Evolutionary conservation across 106 monocot genomes (phyloP).

Genomic region (Ottelia alismoides): DNA sequence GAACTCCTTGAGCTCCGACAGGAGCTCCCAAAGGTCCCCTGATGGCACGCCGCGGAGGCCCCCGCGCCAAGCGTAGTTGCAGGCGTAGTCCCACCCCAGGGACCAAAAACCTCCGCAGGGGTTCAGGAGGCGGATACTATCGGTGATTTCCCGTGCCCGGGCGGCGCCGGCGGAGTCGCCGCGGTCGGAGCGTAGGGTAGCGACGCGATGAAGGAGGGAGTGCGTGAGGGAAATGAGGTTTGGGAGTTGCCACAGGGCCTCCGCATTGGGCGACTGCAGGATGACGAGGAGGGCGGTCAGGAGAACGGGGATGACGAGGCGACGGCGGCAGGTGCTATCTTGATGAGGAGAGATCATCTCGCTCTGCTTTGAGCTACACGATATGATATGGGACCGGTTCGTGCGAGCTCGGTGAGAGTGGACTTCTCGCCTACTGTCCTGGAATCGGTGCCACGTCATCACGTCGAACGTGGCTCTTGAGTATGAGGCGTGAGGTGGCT

Average conservation of each 20-base stretch:
- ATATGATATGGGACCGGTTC: too few relatives aligned
- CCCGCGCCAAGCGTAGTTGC: slow-evolving; percentile 54
- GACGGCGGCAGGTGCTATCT: too few relatives aligned
- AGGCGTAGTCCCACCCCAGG: slow-evolving; percentile 55
- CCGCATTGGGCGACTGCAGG: not conserved
- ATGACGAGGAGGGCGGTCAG: slow-evolving; percentile 24
- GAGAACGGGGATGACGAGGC: too few relatives aligned
- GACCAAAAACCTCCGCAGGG: slow-evolving; percentile 29
- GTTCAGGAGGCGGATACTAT: slow-evolving; percentile 20
- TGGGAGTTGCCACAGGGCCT: slow-evolving; percentile 11
- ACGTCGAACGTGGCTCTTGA: too few relatives aligned
- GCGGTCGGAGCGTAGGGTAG: slow-evolving; percentile 37
- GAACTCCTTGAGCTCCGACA: slow-evolving; percentile 25
- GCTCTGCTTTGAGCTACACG: too few relatives aligned
- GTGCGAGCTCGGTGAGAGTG: too few relatives aligned
- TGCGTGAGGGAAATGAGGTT: slow-evolving; percentile 64
- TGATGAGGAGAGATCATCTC: too few relatives aligned
- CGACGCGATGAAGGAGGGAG: slow-evolving; percentile 72
- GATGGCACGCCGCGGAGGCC: not conserved
- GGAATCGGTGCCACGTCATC: too few relatives aligned
- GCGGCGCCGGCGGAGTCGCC: slow-evolving; percentile 50
- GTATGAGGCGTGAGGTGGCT: too few relatives aligned
- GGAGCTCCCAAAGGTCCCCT: slow-evolving; percentile 2
- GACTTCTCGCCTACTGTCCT: too few relatives aligned
- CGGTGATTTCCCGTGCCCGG: slow-evolving; percentile 35